These are phyloP conservation scores for Globisporangium barbulae DNA, from an alignment of 352 stramenopile species.

Conservation along the genomic window DNA sequence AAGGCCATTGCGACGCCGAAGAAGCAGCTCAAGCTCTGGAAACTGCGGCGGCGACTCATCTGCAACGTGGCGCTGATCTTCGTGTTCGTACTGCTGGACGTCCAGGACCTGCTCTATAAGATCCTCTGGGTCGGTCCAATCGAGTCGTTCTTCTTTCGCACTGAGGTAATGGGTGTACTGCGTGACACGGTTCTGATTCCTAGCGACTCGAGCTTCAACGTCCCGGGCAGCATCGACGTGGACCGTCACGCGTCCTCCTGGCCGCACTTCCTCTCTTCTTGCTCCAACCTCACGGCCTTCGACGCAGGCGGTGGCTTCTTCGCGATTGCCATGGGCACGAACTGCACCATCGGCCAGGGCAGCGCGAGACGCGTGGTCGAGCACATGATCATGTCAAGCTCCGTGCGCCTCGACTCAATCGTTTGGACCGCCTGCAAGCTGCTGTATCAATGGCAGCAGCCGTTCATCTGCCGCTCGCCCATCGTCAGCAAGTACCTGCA, in stretches of 20 bases:
- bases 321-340: constrained; percentile 16
- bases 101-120: constrained; percentile 29
- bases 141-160: constrained; percentile 23
- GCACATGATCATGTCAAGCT: constrained; percentile 19
- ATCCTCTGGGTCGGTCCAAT: constrained; percentile 25
- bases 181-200: constrained; percentile 10
- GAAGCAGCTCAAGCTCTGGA: constrained; percentile 8
- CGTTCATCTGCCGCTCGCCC: constrained; percentile 23
- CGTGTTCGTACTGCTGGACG: constrained; percentile 16
- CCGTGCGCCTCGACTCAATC: constrained; percentile 24
- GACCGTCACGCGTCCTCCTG: constrained; percentile 16
- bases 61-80: constrained; percentile 10
- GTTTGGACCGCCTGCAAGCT: constrained; percentile 25
- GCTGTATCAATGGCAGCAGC: constrained; percentile 20
- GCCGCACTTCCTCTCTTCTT: constrained; percentile 23
- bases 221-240: neutral
- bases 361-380: constrained; percentile 6
- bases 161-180: constrained; percentile 15
- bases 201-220: neutral
- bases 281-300: constrained; percentile 15
- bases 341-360: constrained; percentile 18
- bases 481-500: constrained; percentile 23
- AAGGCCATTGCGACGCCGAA: constrained; percentile 14
- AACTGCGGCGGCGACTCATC: constrained; percentile 11
- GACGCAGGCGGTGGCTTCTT: constrained; percentile 22